phyloP scores from a whole-genome alignment of 2,329 filamentous ascomycete genomes.

The Davidsoniella eucalypti region DNA sequence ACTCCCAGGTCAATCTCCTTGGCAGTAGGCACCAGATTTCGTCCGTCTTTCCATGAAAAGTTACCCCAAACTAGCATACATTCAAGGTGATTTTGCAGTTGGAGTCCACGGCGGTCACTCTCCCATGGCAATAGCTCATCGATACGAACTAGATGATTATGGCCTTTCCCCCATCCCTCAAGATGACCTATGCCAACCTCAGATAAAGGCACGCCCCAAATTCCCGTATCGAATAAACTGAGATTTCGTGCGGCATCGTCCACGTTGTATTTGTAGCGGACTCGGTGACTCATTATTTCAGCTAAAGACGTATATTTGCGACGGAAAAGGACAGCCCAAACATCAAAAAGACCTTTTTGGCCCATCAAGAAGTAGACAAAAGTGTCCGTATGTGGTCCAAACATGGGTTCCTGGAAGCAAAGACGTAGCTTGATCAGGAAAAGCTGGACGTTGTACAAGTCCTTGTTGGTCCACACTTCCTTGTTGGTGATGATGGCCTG shows the following conservation, averaged over 20 bases:
- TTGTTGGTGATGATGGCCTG: constrained; percentile 34
- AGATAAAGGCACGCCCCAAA: constrained; percentile 35
- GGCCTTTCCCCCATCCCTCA: constrained; percentile 39
- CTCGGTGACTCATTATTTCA: constrained; percentile 39
- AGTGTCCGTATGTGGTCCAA: constrained; percentile 31
- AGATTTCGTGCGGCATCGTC: constrained; percentile 17
- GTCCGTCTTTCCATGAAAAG: constrained; percentile 34
- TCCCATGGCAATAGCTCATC: constrained; percentile 46
- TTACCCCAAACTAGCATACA: constrained; percentile 48
- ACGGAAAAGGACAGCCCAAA: constrained; percentile 44
- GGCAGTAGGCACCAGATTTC: constrained; percentile 32
- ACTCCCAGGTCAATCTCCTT: constrained; percentile 33
- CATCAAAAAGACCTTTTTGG: constrained; percentile 35
- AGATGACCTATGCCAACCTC: constrained; percentile 36
- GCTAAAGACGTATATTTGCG: constrained; percentile 30
- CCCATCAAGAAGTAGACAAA: constrained; percentile 43
- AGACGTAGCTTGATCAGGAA: constrained; percentile 60
- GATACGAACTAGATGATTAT: constrained; percentile 23
- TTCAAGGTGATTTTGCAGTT: constrained; percentile 35
- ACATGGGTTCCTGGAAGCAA: constrained; percentile 47
- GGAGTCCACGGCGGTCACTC: constrained; percentile 31
- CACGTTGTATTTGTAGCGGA: constrained; percentile 38
- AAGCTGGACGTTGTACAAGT: constrained; percentile 44
- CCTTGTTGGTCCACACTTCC: constrained; percentile 37
- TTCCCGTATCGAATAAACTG: constrained; percentile 15